These are phyloP conservation scores for Euphrasia confusa DNA, from an alignment of 257 asterid species.

Conservation along the genomic window DNA sequence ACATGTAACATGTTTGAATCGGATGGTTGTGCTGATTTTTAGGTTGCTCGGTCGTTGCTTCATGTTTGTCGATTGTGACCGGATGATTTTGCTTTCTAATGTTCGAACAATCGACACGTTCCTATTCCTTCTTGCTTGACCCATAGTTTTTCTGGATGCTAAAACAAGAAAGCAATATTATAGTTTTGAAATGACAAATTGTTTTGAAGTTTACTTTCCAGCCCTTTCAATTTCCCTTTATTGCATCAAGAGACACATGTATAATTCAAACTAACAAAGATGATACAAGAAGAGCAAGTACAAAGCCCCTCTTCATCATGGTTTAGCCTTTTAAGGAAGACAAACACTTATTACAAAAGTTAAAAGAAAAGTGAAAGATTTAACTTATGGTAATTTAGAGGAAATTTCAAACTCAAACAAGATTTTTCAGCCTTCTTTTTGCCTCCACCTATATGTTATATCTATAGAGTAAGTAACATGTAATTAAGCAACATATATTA, in stretches of 20 bases:
- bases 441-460: conserved; percentile 26
- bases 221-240: conserved; percentile 27
- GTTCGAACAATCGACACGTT: too few relatives aligned
- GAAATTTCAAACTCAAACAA: conserved; percentile 17
- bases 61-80: too few relatives aligned
- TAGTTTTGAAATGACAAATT: conserved; percentile 25
- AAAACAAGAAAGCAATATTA: conserved; percentile 30
- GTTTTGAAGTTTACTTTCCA: conserved; percentile 28
- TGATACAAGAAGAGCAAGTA: conserved; percentile 27
- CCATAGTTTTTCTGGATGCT: neutral
- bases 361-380: conserved; percentile 4
- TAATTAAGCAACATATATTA: too few relatives aligned
- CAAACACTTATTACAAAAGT: conserved; percentile 26
- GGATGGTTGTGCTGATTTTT: too few relatives aligned
- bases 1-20: too few relatives aligned
- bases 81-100: too few relatives aligned
- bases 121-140: too few relatives aligned
- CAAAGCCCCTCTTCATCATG: conserved; percentile 36
- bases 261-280: conserved; percentile 24
- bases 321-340: conserved; percentile 39
- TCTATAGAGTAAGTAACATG: neutral
- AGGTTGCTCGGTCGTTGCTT: too few relatives aligned
- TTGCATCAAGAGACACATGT: conserved; percentile 22
- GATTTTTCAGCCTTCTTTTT: conserved; percentile 28
- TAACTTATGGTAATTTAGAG: neutral